These are phyloP conservation scores for Dalbergia oliveri DNA, from an alignment of 306 rosid species.

Conservation along the genomic window DNA sequence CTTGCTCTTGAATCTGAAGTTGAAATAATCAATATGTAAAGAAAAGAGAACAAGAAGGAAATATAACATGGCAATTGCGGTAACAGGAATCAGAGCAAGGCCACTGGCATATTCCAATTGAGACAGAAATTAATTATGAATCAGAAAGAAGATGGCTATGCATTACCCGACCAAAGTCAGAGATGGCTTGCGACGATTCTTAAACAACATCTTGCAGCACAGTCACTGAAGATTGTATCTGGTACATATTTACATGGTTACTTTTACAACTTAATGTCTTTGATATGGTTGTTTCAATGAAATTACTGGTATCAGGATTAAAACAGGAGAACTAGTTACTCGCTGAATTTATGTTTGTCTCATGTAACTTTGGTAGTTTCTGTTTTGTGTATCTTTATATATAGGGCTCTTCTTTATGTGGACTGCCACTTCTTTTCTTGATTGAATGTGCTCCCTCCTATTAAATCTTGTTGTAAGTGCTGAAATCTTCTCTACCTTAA, in stretches of 20 bases:
- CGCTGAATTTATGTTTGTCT: not conserved
- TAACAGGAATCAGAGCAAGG: slow-evolving; percentile 91
- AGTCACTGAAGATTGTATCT: slow-evolving; percentile 26
- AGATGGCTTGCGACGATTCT: slow-evolving; percentile 46
- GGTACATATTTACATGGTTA: slow-evolving; percentile 33
- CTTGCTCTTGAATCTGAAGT: slow-evolving; percentile 16
- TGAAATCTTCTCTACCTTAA: not conserved
- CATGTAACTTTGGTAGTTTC: too few species aligned
- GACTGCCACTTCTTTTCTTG: too few species aligned
- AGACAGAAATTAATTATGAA: slow-evolving; percentile 65
- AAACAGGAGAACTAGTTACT: not conserved
- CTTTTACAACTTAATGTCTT: slow-evolving; percentile 10
- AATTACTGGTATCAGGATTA: slow-evolving; percentile 11
- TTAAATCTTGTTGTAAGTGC: not conserved
- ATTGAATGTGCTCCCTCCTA: too few species aligned
- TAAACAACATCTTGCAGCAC: slow-evolving; percentile 42
- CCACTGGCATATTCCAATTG: slow-evolving; percentile 91
- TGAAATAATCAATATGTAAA: slow-evolving; percentile 23
- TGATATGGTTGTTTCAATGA: not conserved
- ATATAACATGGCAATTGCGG: slow-evolving; percentile 48
- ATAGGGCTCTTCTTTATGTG: too few species aligned
- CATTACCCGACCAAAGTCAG: slow-evolving; percentile 64
- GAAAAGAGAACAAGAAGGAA: slow-evolving; percentile 13
- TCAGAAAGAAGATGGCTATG: slow-evolving; percentile 85
- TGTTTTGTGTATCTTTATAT: too few species aligned